phyloP scores from a whole-genome alignment of 768 basidiomycete species.

The Mycena crocata region DNA sequence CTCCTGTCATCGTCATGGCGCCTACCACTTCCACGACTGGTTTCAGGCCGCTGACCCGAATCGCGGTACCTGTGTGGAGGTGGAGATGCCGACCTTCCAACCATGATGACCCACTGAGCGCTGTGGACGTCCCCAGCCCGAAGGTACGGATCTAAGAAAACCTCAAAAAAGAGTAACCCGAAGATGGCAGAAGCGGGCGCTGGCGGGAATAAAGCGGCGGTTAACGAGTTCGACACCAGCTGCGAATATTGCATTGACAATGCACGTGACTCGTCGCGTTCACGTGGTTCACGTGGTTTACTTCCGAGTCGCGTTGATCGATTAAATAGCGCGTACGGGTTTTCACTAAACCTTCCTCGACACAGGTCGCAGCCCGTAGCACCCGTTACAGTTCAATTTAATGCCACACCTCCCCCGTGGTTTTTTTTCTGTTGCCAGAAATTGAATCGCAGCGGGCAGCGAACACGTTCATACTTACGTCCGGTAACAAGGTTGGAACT shows the following conservation, averaged over 20 bases:
- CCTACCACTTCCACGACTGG: conserved; percentile 28
- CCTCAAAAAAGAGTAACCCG: background rate
- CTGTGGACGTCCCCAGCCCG: background rate
- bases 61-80: conserved; percentile 25
- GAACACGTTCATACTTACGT: background rate
- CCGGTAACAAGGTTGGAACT: background rate
- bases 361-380: too few relatives aligned
- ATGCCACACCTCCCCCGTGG: too few relatives aligned
- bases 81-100: conserved; percentile 28
- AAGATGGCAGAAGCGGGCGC: too few relatives aligned
- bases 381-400: too few relatives aligned
- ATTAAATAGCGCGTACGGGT: background rate
- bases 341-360: too few relatives aligned
- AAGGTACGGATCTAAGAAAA: background rate
- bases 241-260: too few relatives aligned
- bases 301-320: background rate
- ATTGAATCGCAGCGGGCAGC: background rate
- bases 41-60: conserved; percentile 13
- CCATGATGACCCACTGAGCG: conserved; percentile 8
- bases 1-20: conserved; percentile 25
- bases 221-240: too few relatives aligned
- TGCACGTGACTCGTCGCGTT: background rate
- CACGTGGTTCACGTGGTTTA: too few relatives aligned
- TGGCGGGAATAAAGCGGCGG: too few relatives aligned
- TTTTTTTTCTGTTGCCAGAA: too few relatives aligned